Evolutionary conservation across 2,329 filamentous ascomycete species (phyloP).

Genomic region (Cercospora citrullina): DNA sequence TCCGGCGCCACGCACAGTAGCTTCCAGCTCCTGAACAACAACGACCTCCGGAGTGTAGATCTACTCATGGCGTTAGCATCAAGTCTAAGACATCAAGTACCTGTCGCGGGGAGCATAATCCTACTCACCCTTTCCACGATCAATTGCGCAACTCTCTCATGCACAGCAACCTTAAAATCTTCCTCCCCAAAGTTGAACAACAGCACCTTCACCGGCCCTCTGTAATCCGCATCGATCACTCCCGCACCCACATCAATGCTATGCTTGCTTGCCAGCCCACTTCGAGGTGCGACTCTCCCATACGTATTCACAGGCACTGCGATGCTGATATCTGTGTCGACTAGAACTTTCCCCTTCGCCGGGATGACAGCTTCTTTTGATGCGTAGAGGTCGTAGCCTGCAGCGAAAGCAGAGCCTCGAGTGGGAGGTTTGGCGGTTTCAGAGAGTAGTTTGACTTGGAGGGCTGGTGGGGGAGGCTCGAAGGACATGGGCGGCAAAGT

Average conservation of each 20-base stretch:
- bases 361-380: slow-evolving; percentile 74
- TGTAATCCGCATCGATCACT: slow-evolving; percentile 97
- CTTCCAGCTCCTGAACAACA: slow-evolving; percentile 85
- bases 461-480: slow-evolving; percentile 54
- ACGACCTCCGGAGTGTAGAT: slow-evolving; percentile 90
- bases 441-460: slow-evolving; percentile 87
- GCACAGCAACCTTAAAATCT: slow-evolving; percentile 79
- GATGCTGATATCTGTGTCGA: slow-evolving; percentile 89
- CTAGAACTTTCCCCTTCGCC: slow-evolving; percentile 77
- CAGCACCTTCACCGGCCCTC: slow-evolving; percentile 88
- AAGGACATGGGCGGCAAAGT: slow-evolving; percentile 36
- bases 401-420: slow-evolving; percentile 82
- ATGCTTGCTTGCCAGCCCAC: slow-evolving; percentile 62
- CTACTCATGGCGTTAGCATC: slow-evolving; percentile 39
- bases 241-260: slow-evolving; percentile 95
- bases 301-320: slow-evolving; percentile 89
- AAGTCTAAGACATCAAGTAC: neutral
- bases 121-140: slow-evolving; percentile 73
- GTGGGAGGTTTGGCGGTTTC: slow-evolving; percentile 78
- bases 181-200: slow-evolving; percentile 87
- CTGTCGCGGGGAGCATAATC: neutral
- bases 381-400: slow-evolving; percentile 88
- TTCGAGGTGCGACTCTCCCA: slow-evolving; percentile 54
- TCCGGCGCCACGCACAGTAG: slow-evolving; percentile 85
- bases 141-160: slow-evolving; percentile 90